phyloP scores from a whole-genome alignment of 345 rosid species.

The Camelina laxa region DNA sequence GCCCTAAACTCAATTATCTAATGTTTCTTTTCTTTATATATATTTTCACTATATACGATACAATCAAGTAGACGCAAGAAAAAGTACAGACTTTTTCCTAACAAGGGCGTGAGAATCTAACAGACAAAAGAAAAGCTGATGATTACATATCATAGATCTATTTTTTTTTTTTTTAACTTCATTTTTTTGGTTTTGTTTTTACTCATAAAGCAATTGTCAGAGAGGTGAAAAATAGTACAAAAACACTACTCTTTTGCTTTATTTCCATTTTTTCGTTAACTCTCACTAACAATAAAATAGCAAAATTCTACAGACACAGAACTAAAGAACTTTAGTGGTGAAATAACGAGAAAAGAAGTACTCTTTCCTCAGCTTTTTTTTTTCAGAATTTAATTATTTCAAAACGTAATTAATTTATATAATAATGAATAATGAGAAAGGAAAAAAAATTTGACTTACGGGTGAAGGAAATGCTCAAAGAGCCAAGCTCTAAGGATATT shows the following conservation, averaged over 20 bases:
- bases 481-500: constrained; percentile 96
- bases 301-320: constrained; percentile 32
- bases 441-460: constrained; percentile 60
- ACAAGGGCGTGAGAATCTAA: constrained; percentile 87
- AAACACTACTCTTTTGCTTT: constrained; percentile 41
- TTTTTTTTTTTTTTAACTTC: background rate
- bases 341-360: constrained; percentile 24
- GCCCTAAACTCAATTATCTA: constrained; percentile 39
- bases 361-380: constrained; percentile 31
- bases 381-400: background rate
- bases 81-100: constrained; percentile 45
- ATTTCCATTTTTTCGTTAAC: constrained; percentile 61
- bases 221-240: constrained; percentile 42
- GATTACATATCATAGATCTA: constrained; percentile 38
- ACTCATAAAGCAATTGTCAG: constrained; percentile 41
- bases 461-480: constrained; percentile 97
- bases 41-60: constrained; percentile 17
- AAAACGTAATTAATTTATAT: background rate
- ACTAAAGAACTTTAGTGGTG: constrained; percentile 12
- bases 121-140: constrained; percentile 49
- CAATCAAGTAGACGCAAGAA: constrained; percentile 34
- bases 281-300: constrained; percentile 39
- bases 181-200: constrained; percentile 23
- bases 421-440: background rate
- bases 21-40: constrained; percentile 6